Evolutionary conservation across 192 early-diverging fungal species (phyloP), one percentile per base, ranked within the genome.

Genomic region (Lobosporangium transversale): DNA sequence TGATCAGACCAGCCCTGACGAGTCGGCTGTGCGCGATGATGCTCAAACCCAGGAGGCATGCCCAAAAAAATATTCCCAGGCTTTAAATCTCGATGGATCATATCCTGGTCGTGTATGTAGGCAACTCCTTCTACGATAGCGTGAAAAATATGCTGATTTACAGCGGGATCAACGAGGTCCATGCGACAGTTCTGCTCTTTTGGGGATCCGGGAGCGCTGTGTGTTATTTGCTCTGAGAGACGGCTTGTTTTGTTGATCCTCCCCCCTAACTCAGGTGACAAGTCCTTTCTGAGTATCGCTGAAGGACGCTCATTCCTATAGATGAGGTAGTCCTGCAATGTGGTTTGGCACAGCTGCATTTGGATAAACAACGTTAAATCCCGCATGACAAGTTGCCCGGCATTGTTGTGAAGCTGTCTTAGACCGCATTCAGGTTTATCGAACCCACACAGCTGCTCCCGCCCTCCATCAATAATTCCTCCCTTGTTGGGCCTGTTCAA

Each of bases 281-380:
- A n/a, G n/a, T n/a, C n/a, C n/a, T n/a, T n/a, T n/a, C n/a, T n/a
- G 15, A 43, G 24, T 33, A 45, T 5, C 21, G 68, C 60, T 20
- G 63, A 56, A 2, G 93, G 81, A 26, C 88, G 89, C 63, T 87
- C 80, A 56, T 92, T 87, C 7, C 88, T 81, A 32, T 84, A 84
- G 32, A 61, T 44, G 0, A 93, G 80, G 36, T 88, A 93, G 75
- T 93, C 91, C 31, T 85, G 84, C 23, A 93, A 73, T 1, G 88
- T 90, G 49, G 79, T 89, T 55, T 86, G 85, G 58, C 96, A 99
- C 30, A 99, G 83, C 67, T 99, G 95, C 97, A 99, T 95, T 65
- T 95, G 93, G 51, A 95, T 89, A 75, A 90, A 93, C 29, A 94
- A 64, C 0, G 84, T 89, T 53, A 80, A 83, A 18, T 81, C 81